Evolutionary conservation across 2,329 filamentous ascomycete genomes (phyloP).

Genomic region (Aspergillus pseudonomiae): DNA sequence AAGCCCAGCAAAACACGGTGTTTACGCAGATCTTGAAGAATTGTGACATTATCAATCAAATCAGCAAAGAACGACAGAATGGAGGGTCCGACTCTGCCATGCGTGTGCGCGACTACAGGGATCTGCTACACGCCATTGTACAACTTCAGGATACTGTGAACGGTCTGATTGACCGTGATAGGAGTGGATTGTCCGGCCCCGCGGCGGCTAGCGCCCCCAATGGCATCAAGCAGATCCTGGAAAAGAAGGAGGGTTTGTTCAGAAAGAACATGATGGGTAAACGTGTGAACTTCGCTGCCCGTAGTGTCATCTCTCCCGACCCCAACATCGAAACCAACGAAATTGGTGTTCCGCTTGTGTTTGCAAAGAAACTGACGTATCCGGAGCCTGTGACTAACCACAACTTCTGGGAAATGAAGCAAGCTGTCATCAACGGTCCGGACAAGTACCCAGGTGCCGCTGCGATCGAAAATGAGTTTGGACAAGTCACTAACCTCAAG

Average conservation of each 20-base stretch:
- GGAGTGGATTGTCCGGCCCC: slow-evolving; percentile 78
- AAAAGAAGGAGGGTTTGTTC: slow-evolving; percentile 98
- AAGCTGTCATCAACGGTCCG: slow-evolving; percentile 92
- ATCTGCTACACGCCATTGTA: slow-evolving; percentile 80
- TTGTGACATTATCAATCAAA: slow-evolving; percentile 72
- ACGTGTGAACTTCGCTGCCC: slow-evolving; percentile 96
- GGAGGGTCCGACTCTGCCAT: slow-evolving; percentile 49
- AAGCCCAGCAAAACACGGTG: slow-evolving; percentile 83
- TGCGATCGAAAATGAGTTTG: slow-evolving; percentile 94
- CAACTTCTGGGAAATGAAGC: slow-evolving; percentile 94
- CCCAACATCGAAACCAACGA: slow-evolving; percentile 99
- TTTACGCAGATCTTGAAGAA: slow-evolving; percentile 83
- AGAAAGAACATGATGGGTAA: slow-evolving; percentile 99
- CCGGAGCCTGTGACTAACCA: slow-evolving; percentile 96
- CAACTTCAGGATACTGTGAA: slow-evolving; percentile 89
- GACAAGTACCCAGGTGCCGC: slow-evolving; percentile 93
- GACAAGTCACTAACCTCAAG: slow-evolving; percentile 83
- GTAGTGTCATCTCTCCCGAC: slow-evolving; percentile 96
- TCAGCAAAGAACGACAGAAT: slow-evolving; percentile 69
- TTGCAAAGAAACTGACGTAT: slow-evolving; percentile 93
- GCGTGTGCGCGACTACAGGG: slow-evolving; percentile 66
- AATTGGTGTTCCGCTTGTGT: slow-evolving; percentile 97
- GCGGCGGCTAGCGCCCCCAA: slow-evolving; percentile 81
- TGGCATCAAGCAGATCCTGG: slow-evolving; percentile 95
- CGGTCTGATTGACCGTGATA: slow-evolving; percentile 85